Percentiles rank a stretch among this genome's conserved stretches.
These are phyloP conservation scores for Pythium apleroticum DNA, from an alignment of 352 stramenopile genomes.

Conservation along the genomic window DNA sequence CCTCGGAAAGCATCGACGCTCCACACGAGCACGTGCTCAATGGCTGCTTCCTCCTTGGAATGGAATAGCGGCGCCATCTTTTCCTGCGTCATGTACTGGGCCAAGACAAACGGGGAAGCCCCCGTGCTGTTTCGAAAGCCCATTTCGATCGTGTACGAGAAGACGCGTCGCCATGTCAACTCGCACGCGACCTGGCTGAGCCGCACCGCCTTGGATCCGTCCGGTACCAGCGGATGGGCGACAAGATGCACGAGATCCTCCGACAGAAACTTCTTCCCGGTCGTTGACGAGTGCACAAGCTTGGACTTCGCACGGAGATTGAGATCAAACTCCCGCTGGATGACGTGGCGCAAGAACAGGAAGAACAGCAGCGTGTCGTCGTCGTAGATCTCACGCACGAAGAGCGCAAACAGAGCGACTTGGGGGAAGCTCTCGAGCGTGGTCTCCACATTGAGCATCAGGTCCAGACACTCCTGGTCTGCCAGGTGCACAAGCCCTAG, in stretches of 20 bases:
- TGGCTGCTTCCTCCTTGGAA: constrained; percentile 8
- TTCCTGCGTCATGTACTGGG: constrained; percentile 43
- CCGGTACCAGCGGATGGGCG: constrained; percentile 46
- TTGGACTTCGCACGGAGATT: constrained; percentile 64
- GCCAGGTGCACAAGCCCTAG: constrained; percentile 54
- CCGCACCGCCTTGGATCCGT: constrained; percentile 58
- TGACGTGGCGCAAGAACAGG: constrained; percentile 40
- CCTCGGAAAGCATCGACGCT: constrained; percentile 50
- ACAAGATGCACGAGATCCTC: constrained; percentile 22
- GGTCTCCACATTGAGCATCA: constrained; percentile 68
- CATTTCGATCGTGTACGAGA: constrained; percentile 27
- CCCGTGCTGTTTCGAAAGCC: background rate
- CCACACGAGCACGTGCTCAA: constrained; percentile 48
- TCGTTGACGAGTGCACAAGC: constrained; percentile 41
- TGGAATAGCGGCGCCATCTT: constrained; percentile 31
- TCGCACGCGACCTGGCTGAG: constrained; percentile 46
- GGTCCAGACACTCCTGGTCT: constrained; percentile 70
- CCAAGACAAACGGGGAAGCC: constrained; percentile 29
- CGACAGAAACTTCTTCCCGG: constrained; percentile 43
- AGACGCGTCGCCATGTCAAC: constrained; percentile 41
- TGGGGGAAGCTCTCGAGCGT: constrained; percentile 45
- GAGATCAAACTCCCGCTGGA: constrained; percentile 58
- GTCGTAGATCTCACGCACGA: constrained; percentile 70
- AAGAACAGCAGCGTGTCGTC: constrained; percentile 69
- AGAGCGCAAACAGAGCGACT: constrained; percentile 55